Conservation (phyloP, 106 monocot genomes). For the Amphibolis antarctica region DNA sequence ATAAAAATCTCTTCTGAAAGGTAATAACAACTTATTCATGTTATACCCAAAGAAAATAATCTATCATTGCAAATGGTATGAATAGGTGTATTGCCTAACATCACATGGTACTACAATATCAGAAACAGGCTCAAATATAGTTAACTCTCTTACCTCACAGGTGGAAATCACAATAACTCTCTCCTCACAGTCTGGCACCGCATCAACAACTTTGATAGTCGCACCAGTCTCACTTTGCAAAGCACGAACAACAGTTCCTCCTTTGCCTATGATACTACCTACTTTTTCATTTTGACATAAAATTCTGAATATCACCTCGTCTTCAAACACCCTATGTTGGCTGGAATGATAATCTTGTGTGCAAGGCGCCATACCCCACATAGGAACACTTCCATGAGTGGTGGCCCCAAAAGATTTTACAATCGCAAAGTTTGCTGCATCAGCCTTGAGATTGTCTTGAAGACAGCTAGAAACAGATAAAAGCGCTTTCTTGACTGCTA, state of each 20-base stretch:
- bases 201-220: slow-evolving; percentile 41
- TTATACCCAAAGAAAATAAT: too few relatives aligned
- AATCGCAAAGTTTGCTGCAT: slow-evolving; percentile 22
- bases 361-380: slow-evolving; percentile 28
- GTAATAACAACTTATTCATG: background rate
- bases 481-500: slow-evolving; percentile 59
- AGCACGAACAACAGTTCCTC: slow-evolving; percentile 34
- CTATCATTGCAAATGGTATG: too few relatives aligned
- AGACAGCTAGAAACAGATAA: slow-evolving; percentile 53
- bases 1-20: background rate
- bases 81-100: background rate
- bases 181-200: slow-evolving; percentile 62
- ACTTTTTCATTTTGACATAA: slow-evolving; percentile 61
- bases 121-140: background rate
- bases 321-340: slow-evolving; percentile 32
- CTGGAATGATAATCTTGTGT: slow-evolving; percentile 34
- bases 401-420: slow-evolving; percentile 23
- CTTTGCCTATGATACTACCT: slow-evolving; percentile 69
- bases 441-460: slow-evolving; percentile 41
- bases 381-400: slow-evolving; percentile 18
- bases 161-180: slow-evolving; percentile 62
- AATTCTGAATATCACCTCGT: slow-evolving; percentile 66
- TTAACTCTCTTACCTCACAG: slow-evolving; percentile 31
- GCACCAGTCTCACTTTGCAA: slow-evolving; percentile 81
- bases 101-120: background rate